A percentile compares a stretch with the other conserved stretches of the same genome.
Conservation (phyloP, 2,329 filamentous ascomycete species). For the Diaporthe sp. region DNA sequence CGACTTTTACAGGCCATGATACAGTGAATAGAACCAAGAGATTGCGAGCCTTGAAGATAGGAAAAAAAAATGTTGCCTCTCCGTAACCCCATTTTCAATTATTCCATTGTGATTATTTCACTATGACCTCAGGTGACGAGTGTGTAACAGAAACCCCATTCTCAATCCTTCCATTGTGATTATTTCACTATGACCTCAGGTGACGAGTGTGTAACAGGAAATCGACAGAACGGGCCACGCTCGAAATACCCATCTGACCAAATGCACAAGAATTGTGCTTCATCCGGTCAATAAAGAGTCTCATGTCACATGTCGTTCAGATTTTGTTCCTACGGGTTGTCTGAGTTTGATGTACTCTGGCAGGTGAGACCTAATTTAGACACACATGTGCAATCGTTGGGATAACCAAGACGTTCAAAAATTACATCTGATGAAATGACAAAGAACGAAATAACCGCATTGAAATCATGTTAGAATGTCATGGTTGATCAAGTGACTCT, state of each 20-base stretch:
- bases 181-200: too few relatives aligned
- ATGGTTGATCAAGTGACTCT: not conserved
- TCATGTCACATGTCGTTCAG: not conserved
- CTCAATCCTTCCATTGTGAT: too few relatives aligned
- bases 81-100: not conserved
- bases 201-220: too few relatives aligned
- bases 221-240: too few relatives aligned
- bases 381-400: rapidly evolving
- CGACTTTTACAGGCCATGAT: not conserved
- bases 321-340: not conserved
- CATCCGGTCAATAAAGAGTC: not conserved
- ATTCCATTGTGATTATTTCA: not conserved
- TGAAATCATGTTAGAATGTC: not conserved
- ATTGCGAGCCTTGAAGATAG: not conserved
- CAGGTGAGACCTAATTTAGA: too few relatives aligned
- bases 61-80: not conserved
- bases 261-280: not conserved
- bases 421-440: not conserved
- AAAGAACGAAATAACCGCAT: too few relatives aligned
- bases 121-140: too few relatives aligned
- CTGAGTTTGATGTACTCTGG: too few relatives aligned
- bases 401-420: not conserved
- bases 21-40: not conserved
- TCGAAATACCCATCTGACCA: not conserved
- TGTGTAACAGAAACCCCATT: too few relatives aligned